phyloP scores from a whole-genome alignment of 1,284 basidiomycete species.

The Inonotus obliquus region DNA sequence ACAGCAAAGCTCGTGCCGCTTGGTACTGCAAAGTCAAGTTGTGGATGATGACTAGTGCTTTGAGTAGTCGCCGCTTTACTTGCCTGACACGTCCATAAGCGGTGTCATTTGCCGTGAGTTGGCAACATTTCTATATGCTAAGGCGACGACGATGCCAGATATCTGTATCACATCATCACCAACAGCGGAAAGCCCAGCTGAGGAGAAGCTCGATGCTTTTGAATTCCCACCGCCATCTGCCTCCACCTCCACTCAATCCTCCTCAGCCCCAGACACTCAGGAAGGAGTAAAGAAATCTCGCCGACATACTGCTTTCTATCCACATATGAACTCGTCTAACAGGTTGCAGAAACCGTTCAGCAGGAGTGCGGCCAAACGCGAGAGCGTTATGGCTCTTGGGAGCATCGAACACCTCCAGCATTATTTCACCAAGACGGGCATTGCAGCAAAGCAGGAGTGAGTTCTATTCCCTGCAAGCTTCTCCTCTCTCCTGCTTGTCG shows the following conservation, averaged over 20 bases:
- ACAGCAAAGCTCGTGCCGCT: too few species aligned
- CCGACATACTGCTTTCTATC: conserved; percentile 69
- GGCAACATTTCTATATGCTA: conserved; percentile 1
- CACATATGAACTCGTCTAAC: conserved; percentile 61
- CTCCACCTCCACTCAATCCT: not conserved
- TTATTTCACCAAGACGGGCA: conserved; percentile 81
- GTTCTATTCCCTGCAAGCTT: conserved; percentile 26
- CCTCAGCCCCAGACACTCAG: not conserved
- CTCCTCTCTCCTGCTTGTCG: not conserved
- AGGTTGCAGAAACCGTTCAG: conserved; percentile 79
- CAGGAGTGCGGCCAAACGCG: conserved; percentile 78
- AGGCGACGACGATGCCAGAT: conserved; percentile 4
- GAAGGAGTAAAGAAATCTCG: conserved; percentile 35
- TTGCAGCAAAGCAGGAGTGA: conserved; percentile 67
- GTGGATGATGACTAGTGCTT: not conserved
- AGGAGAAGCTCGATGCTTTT: conserved; percentile 14
- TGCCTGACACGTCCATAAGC: not conserved
- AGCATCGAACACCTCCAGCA: conserved; percentile 87
- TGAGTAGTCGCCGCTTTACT: not conserved
- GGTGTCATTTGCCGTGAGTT: not conserved
- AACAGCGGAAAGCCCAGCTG: conserved; percentile 8
- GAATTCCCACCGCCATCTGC: conserved; percentile 14
- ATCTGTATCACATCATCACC: conserved; percentile 2
- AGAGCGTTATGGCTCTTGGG: conserved; percentile 81
- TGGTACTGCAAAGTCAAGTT: too few species aligned